Percentiles rank a stretch among this genome's conserved stretches.
phyloP scores from a whole-genome alignment of 495 filamentous ascomycete genomes.

The Pyronema domesticum region DNA sequence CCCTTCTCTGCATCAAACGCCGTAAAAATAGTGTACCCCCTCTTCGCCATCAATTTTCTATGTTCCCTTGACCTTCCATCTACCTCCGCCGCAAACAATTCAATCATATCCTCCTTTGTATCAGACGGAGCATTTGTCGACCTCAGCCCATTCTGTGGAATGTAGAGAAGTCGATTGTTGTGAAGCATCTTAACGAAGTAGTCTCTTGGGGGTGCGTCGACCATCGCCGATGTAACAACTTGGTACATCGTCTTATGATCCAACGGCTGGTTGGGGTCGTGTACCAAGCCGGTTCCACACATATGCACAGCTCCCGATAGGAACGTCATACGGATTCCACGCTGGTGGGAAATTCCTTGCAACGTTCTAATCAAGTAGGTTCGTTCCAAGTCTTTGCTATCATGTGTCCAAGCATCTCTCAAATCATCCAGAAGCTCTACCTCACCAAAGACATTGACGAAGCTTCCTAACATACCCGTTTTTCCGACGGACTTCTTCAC shows the following conservation, averaged over 20 bases:
- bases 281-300: slow-evolving; percentile 81
- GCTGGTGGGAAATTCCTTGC: slow-evolving; percentile 84
- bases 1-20: slow-evolving; percentile 53
- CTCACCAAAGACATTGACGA: slow-evolving; percentile 93
- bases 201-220: slow-evolving; percentile 64
- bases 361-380: slow-evolving; percentile 93
- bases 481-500: slow-evolving; percentile 96
- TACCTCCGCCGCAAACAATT: slow-evolving; percentile 87
- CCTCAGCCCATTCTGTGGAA: slow-evolving; percentile 79
- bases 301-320: slow-evolving; percentile 80
- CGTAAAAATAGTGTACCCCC: slow-evolving; percentile 89
- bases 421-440: slow-evolving; percentile 88
- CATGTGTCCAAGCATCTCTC: slow-evolving; percentile 94
- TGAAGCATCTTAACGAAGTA: slow-evolving; percentile 88
- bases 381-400: slow-evolving; percentile 89
- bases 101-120: slow-evolving; percentile 99
- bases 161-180: slow-evolving; percentile 73
- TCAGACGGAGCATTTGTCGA: slow-evolving; percentile 49
- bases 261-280: slow-evolving; percentile 74
- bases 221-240: slow-evolving; percentile 76
- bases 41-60: slow-evolving; percentile 74
- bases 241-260: slow-evolving; percentile 99
- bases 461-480: slow-evolving; percentile 77
- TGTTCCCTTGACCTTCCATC: slow-evolving; percentile 61
- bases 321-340: slow-evolving; percentile 89